Conservation (phyloP, 495 filamentous ascomycete species). For the Podospora pseudoanserina region DNA sequence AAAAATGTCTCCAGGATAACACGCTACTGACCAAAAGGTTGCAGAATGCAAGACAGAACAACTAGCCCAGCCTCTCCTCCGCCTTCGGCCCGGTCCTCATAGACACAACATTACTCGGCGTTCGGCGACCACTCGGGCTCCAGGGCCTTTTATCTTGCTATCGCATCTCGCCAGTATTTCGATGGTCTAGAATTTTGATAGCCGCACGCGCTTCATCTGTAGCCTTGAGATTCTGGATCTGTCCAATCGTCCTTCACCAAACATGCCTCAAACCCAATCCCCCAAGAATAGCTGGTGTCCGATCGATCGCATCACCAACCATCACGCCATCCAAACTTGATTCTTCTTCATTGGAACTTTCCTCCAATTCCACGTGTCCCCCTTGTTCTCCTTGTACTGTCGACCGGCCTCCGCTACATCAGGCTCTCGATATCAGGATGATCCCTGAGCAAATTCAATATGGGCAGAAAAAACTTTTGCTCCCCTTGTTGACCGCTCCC, state of each 20-base stretch:
- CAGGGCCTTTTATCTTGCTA: not conserved
- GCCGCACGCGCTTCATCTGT: too few species aligned
- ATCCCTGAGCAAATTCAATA: slow-evolving; percentile 52
- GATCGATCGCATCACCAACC: not conserved
- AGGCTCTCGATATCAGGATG: slow-evolving; percentile 33
- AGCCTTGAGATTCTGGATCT: too few species aligned
- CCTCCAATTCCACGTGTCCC: not conserved
- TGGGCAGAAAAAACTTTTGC: slow-evolving; percentile 52
- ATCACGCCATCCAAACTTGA: not conserved
- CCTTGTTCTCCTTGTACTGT: not conserved
- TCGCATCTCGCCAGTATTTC: not conserved
- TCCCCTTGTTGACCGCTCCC: slow-evolving; percentile 24
- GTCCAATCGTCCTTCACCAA: not conserved
- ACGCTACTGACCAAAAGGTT: not conserved
- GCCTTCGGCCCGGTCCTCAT: not conserved
- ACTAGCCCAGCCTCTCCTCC: not conserved
- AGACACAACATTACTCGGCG: not conserved
- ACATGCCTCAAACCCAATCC: not conserved
- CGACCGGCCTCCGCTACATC: not conserved
- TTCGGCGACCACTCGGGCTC: not conserved
- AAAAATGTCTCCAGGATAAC: not conserved
- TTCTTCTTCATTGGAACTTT: not conserved
- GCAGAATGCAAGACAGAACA: not conserved
- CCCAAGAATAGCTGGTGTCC: not conserved
- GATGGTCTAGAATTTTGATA: not conserved